Evolutionary conservation across 148 eudicot species (phyloP).

Genomic region (Amaranthus cruentus): DNA sequence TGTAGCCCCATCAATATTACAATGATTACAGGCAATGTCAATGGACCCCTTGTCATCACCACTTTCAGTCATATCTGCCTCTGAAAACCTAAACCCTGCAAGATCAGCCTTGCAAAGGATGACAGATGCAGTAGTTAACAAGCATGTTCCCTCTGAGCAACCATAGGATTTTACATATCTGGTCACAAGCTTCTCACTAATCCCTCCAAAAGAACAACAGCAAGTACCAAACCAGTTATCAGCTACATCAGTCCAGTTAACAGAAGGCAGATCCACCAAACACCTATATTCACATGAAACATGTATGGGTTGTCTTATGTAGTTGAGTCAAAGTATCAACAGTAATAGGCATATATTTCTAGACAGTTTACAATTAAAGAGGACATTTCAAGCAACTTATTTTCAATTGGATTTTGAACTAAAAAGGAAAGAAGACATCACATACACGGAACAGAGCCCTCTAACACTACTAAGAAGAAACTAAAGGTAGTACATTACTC

Average conservation of each 20-base stretch:
- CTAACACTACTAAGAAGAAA: background rate
- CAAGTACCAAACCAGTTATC: slow-evolving; percentile 98
- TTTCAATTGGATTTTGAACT: background rate
- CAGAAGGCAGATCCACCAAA: slow-evolving; percentile 83
- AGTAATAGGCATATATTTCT: background rate
- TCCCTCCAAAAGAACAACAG: slow-evolving; percentile 92
- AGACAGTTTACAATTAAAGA: background rate
- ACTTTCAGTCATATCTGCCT: slow-evolving; percentile 10
- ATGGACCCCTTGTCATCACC: slow-evolving; percentile 17
- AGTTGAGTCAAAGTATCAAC: background rate
- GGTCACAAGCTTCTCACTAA: slow-evolving; percentile 76
- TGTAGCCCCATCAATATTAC: slow-evolving; percentile 15
- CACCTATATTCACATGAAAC: slow-evolving; percentile 35
- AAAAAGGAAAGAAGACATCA: background rate
- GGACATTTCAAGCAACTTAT: background rate
- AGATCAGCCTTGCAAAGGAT: slow-evolving; percentile 67
- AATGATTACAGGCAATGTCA: slow-evolving; percentile 2
- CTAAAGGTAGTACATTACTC: background rate
- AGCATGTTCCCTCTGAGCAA: slow-evolving; percentile 54
- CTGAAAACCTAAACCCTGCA: slow-evolving; percentile 32
- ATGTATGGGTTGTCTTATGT: background rate
- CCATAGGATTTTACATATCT: slow-evolving; percentile 62
- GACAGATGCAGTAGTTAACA: slow-evolving; percentile 54
- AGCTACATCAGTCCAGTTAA: slow-evolving; percentile 84
- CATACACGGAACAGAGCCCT: background rate